These are phyloP conservation scores for Madurella fahalii DNA, from an alignment of 2,329 filamentous ascomycete species.

Conservation along the genomic window DNA sequence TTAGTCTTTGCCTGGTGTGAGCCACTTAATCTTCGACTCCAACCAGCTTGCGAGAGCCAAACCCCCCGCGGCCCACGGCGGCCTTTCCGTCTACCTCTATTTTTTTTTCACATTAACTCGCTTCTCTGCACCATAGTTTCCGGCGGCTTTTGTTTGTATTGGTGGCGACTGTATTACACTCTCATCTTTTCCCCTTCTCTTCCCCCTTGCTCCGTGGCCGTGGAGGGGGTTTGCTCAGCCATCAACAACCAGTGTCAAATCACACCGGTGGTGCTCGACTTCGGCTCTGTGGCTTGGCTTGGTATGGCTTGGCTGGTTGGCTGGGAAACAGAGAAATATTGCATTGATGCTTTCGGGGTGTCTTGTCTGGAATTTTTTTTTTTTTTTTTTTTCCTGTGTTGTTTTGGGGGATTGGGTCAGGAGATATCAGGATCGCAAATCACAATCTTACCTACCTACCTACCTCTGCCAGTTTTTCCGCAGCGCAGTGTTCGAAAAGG, in stretches of 20 bases:
- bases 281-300: background rate
- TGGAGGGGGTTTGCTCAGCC: slow-evolving; percentile 10
- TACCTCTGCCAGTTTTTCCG: too few relatives aligned
- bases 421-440: too few relatives aligned
- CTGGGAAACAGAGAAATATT: background rate
- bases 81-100: slow-evolving; percentile 2
- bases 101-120: slow-evolving; percentile 3
- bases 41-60: background rate
- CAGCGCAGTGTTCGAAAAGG: too few relatives aligned
- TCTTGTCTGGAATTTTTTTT: slow-evolving; percentile 2
- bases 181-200: slow-evolving; percentile 31
- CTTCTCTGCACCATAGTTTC: background rate
- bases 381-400: background rate
- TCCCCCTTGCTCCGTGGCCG: slow-evolving; percentile 14
- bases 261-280: background rate
- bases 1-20: background rate
- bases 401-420: too few relatives aligned
- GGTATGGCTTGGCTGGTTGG: background rate
- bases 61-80: background rate
- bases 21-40: background rate
- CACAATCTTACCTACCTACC: too few relatives aligned
- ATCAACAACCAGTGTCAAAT: slow-evolving; percentile 2
- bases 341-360: slow-evolving; percentile 1
- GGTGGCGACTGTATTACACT: slow-evolving; percentile 22
- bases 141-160: slow-evolving; percentile 15